phyloP scores from a whole-genome alignment of 306 rosid genomes.

The Sicyos edulis region DNA sequence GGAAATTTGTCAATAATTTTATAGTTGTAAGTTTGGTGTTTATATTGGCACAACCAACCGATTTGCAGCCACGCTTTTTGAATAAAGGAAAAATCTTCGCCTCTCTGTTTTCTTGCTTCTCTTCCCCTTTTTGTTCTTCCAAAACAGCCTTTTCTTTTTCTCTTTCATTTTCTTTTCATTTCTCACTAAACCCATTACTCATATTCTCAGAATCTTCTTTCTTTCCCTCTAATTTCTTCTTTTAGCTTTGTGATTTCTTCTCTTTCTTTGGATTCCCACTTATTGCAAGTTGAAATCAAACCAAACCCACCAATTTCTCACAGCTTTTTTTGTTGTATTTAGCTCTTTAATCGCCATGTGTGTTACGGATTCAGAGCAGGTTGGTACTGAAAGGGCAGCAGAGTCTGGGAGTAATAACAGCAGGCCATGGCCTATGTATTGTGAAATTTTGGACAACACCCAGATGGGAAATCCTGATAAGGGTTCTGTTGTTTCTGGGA shows the following conservation, averaged over 20 bases:
- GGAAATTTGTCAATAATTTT: neutral
- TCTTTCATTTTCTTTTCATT: slow-evolving; percentile 12
- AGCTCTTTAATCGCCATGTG: slow-evolving; percentile 49
- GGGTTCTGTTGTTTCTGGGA: slow-evolving; percentile 33
- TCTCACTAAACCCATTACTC: neutral
- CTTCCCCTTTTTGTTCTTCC: neutral
- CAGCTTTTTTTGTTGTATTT: neutral
- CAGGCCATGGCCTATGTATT: slow-evolving; percentile 57
- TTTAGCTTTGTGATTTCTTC: slow-evolving; percentile 13
- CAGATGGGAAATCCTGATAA: slow-evolving; percentile 41
- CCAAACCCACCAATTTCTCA: slow-evolving; percentile 26
- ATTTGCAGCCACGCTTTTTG: slow-evolving; percentile 16
- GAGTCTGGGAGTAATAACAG: slow-evolving; percentile 29
- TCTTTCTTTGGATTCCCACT: slow-evolving; percentile 34
- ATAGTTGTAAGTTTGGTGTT: neutral
- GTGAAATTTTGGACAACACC: slow-evolving; percentile 37
- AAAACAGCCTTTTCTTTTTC: neutral
- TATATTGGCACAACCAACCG: neutral
- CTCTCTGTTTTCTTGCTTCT: neutral
- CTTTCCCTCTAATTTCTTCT: slow-evolving; percentile 18
- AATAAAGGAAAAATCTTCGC: neutral
- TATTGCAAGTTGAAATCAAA: slow-evolving; percentile 30
- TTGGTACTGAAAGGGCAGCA: slow-evolving; percentile 38
- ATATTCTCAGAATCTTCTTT: slow-evolving; percentile 10
- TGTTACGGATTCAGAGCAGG: slow-evolving; percentile 59